Base-by-base conservation (phyloP, 805 yeast genomes). In the Kluyveromyces lactis region DNA sequence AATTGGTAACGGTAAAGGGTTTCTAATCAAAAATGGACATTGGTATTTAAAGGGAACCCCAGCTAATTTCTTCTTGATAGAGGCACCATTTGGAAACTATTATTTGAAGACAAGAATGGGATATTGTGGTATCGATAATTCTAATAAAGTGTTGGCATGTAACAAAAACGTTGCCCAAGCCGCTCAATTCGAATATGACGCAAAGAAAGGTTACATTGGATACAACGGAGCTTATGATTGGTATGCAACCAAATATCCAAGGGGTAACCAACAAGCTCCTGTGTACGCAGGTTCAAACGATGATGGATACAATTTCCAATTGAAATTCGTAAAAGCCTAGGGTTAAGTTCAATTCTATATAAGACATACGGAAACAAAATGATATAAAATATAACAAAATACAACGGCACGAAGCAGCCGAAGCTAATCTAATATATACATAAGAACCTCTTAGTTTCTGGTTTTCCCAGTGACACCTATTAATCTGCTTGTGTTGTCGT, bases 21-120 rank as follows among this genome's bases (percentile, higher is more conserved):
- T 59, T 50, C 53, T 90, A 42, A 90, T 89, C 52, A 75, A 83
- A 44, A 83, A 76, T 52, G 98, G 98, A 3, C 73, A 77, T 48
- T 89, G 95, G 92, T 85, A 81, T 62, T 56, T 72, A 4, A 57
- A 64, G 30, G 96, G 96, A 1, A 76, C 92, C 0, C 90, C 97
- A 60, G 97, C 96, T 4, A 77, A 81, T 4, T 89, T 70, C 62
- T 69, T 69, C 18, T 50, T 83, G 18, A 52, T 60, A 24, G 70
- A 77, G 39, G 75, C 81, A 24, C 72, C 73, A 26, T 77, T 76
- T 59, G 92, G 92, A 3, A 92, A 92, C n/a, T 73, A 75, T 51
- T 72, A 77, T 42, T 53, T 89, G 33, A 69, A 69, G 43, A 73
- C 92, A 1, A 75, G 85, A 29, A 77, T 73, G 50, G 97, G 97